Percentiles rank a stretch among this genome's conserved stretches.
Evolutionary conservation across 768 basidiomycete genomes (phyloP).

Genomic region (Phallus indusiatus): DNA sequence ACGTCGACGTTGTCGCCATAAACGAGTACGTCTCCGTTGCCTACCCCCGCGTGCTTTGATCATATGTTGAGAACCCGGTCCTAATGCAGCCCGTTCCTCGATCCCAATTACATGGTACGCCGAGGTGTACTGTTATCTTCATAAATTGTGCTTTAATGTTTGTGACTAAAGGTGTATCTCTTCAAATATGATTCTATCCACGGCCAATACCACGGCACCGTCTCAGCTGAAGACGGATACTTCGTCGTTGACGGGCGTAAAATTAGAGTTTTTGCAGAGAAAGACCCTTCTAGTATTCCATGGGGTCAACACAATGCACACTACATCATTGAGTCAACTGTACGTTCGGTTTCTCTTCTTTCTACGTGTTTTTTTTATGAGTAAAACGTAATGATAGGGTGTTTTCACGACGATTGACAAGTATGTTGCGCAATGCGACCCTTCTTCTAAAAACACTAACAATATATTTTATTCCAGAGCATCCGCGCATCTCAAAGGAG

Average conservation of each 20-base stretch:
- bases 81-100: slow-evolving; percentile 83
- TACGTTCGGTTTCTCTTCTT: slow-evolving; percentile 18
- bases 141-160: neutral
- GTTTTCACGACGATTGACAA: slow-evolving; percentile 96
- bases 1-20: slow-evolving; percentile 82
- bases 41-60: neutral
- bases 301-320: slow-evolving; percentile 79
- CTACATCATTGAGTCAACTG: slow-evolving; percentile 95
- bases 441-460: slow-evolving; percentile 4
- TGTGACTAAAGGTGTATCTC: slow-evolving; percentile 73
- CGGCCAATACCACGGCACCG: slow-evolving; percentile 75
- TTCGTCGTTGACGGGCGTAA: slow-evolving; percentile 74
- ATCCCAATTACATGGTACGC: slow-evolving; percentile 89
- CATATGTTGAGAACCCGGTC: neutral
- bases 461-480: slow-evolving; percentile 48
- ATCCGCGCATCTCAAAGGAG: slow-evolving; percentile 88
- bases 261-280: slow-evolving; percentile 74
- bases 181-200: slow-evolving; percentile 96
- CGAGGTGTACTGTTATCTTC: neutral
- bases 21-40: slow-evolving; percentile 64
- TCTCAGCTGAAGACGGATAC: slow-evolving; percentile 75
- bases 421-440: slow-evolving; percentile 27
- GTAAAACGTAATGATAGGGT: slow-evolving; percentile 41
- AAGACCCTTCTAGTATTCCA: slow-evolving; percentile 75
- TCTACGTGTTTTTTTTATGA: neutral